Evolutionary conservation across 1,139 yeast genomes (phyloP), one percentile per base, ranked within the genome.

Genomic region (Candida frijolesensis): DNA sequence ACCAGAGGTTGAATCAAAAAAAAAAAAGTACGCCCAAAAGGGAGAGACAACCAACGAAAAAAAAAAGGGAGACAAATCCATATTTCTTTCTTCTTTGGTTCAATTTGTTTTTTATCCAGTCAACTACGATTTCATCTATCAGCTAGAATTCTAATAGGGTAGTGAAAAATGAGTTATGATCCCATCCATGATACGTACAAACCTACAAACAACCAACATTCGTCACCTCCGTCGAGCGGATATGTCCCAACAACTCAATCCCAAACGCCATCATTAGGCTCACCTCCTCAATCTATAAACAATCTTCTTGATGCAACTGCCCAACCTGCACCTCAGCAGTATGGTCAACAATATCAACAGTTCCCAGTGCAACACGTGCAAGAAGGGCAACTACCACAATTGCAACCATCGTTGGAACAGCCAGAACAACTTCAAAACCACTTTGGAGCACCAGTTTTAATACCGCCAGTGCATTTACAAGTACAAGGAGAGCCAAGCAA

Each of bases 141-240:
- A 44, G 34, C n/a, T 22, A 46, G 30, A 19, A 15, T n/a, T 32
- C 12, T 16, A 15, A 18, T 25, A 25, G 29, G 29, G 29, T 25
- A 25, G 7, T 38, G 11, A 15, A 34, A 25, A 16, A 68, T 68
- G 72, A 67, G 64, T 55, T 68, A 68, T 63, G 72, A 68, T 55
- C 72, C 72, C 10, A 65, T 67, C 12, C 71, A 67, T 53, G 72
- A 68, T 47, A 67, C 63, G 2, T 60, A 57, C 47, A 59, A 57
- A 8, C 55, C 58, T 1, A 40, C 56, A 18, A 29, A 30, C 35
- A 27, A 41, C n/a, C 45, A 47, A 30, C 48, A 41, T 7, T 41
- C 41, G 11, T 45, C 33, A 11, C 43, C 34, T 30, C 38, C 16
- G 22, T 38, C 42, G 2, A 38, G 42, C 22, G 32, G 42, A 22